Percentiles rank a stretch among this genome's conserved stretches.
Conservation (phyloP, 495 filamentous ascomycete genomes). For the Bathelium albidoporum region DNA sequence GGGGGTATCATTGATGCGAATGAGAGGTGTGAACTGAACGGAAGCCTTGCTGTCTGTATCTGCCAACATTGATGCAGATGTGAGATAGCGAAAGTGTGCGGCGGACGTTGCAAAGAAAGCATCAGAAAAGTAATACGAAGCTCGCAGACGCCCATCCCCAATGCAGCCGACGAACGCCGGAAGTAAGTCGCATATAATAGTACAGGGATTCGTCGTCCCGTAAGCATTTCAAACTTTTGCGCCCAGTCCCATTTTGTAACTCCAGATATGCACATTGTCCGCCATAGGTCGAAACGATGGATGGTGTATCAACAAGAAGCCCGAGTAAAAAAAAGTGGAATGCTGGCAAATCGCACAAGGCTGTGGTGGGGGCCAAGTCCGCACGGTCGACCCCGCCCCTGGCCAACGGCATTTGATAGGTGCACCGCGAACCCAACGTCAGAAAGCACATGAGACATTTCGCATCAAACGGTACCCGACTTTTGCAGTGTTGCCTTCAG, state of each 20-base stretch:
- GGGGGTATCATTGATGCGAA: slow-evolving; percentile 6
- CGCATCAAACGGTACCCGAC: neutral
- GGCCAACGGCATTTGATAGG: neutral
- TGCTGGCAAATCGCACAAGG: neutral
- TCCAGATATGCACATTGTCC: slow-evolving; percentile 1
- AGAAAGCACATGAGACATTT: slow-evolving; percentile 4
- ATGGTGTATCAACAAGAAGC: slow-evolving; percentile 4
- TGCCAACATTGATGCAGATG: neutral
- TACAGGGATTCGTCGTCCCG: neutral
- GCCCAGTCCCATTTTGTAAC: neutral
- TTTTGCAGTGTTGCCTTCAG: neutral
- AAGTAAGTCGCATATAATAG: neutral
- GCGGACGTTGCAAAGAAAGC: neutral
- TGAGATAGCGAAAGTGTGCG: neutral
- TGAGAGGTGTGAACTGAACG: neutral
- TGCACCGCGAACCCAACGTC: neutral
- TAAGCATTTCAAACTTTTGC: neutral
- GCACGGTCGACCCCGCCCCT: neutral
- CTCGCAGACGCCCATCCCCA: neutral
- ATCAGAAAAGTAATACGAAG: neutral
- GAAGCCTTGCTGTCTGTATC: neutral
- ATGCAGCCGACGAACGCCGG: neutral
- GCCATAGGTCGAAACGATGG: neutral
- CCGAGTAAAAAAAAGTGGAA: slow-evolving; percentile 1
- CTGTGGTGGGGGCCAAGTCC: neutral